These are phyloP conservation scores for Hirsutella thompsonii DNA, from an alignment of 2,329 filamentous ascomycete species.

Conservation along the genomic window DNA sequence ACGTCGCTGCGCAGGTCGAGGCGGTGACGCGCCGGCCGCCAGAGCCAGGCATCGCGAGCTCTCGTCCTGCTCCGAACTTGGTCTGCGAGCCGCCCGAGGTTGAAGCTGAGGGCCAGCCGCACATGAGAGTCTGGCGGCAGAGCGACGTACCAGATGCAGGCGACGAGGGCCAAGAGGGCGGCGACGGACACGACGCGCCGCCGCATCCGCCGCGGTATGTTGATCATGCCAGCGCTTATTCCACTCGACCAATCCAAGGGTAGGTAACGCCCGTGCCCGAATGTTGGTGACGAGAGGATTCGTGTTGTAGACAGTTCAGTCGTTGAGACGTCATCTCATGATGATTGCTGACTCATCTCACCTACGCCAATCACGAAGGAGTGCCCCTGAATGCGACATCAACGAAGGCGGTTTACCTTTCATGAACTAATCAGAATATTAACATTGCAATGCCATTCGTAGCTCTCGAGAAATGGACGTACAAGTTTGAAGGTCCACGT, in stretches of 20 bases:
- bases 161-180: conserved; percentile 11
- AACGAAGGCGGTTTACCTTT: too few relatives aligned
- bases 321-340: background rate
- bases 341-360: background rate
- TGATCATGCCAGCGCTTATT: conserved; percentile 2
- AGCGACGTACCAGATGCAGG: conserved; percentile 13
- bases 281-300: too few relatives aligned
- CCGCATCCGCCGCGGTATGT: conserved; percentile 14
- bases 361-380: too few relatives aligned
- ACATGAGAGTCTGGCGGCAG: conserved; percentile 20
- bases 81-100: conserved; percentile 17
- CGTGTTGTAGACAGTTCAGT: too few relatives aligned
- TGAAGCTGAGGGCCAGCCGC: conserved; percentile 21
- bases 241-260: too few relatives aligned
- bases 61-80: conserved; percentile 14
- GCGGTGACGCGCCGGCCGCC: conserved; percentile 22
- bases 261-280: too few relatives aligned
- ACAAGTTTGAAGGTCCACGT: too few relatives aligned
- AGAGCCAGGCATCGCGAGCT: conserved; percentile 28
- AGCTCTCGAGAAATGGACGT: too few relatives aligned
- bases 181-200: conserved; percentile 12
- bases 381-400: too few relatives aligned
- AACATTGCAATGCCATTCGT: too few relatives aligned
- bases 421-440: too few relatives aligned
- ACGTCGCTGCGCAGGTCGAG: conserved; percentile 33